phyloP scores from a whole-genome alignment of 257 asterid genomes.

The Capsicum baccatum region DNA sequence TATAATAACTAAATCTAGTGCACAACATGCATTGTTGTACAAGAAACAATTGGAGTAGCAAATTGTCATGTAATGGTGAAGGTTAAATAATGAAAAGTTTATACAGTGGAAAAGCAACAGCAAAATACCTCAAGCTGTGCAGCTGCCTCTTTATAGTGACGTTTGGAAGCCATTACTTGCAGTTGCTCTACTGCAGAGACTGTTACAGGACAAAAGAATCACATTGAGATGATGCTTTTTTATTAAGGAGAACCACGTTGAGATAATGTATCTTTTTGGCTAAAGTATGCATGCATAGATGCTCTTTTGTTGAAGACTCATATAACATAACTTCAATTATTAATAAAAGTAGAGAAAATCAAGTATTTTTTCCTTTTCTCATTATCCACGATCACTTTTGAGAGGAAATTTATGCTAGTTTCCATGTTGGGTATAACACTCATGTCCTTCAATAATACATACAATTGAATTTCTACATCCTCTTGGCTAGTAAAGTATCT shows the following conservation, averaged over 20 bases:
- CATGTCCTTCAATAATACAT: neutral
- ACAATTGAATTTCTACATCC: neutral
- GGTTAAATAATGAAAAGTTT: conserved; percentile 9
- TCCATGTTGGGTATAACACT: conserved; percentile 18
- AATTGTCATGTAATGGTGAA: neutral
- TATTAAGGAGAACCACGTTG: conserved; percentile 15
- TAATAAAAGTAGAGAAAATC: neutral
- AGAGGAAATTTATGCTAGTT: neutral
- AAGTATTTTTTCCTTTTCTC: neutral
- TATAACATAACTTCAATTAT: neutral
- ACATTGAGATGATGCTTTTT: neutral
- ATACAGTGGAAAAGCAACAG: conserved; percentile 11
- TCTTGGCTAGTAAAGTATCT: conserved; percentile 8
- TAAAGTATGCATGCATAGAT: neutral
- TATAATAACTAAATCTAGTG: neutral
- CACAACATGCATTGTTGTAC: neutral
- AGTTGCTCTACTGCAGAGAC: conserved; percentile 99
- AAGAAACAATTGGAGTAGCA: conserved; percentile 22
- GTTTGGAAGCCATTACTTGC: conserved; percentile 96
- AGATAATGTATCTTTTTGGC: neutral
- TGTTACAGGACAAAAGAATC: conserved; percentile 44
- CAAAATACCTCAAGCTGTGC: conserved; percentile 94
- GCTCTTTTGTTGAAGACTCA: neutral
- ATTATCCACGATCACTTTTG: neutral
- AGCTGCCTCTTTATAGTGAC: conserved; percentile 98